Evolutionary conservation across 345 rosid genomes (phyloP).

Genomic region (Sisymbrium altissimum): DNA sequence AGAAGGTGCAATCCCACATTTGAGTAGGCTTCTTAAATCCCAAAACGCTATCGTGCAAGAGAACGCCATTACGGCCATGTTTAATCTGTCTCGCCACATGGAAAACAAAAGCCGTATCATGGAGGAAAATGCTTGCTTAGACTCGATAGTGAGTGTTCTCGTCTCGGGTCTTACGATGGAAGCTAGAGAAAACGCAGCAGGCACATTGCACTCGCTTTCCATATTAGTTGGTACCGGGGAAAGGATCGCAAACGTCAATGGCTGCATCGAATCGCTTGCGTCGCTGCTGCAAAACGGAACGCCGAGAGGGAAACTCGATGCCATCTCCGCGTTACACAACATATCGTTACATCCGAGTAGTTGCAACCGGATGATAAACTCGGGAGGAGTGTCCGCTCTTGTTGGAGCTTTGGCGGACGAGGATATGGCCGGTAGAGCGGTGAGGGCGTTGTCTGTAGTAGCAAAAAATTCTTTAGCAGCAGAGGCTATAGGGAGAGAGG

Average conservation of each 20-base stretch:
- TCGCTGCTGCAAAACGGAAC: slow-evolving; percentile 55
- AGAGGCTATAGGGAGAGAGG: slow-evolving; percentile 62
- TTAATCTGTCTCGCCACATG: slow-evolving; percentile 50
- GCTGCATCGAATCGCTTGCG: slow-evolving; percentile 43
- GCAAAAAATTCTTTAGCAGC: slow-evolving; percentile 58
- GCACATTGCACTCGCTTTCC: slow-evolving; percentile 68
- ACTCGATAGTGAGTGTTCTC: slow-evolving; percentile 58
- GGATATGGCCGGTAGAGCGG: slow-evolving; percentile 69
- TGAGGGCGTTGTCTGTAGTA: slow-evolving; percentile 60
- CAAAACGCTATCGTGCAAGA: slow-evolving; percentile 54
- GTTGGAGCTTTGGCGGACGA: slow-evolving; percentile 56
- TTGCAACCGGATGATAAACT: slow-evolving; percentile 52
- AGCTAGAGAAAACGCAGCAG: slow-evolving; percentile 81
- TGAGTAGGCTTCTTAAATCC: slow-evolving; percentile 50
- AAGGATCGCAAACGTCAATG: slow-evolving; percentile 41
- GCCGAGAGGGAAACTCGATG: slow-evolving; percentile 74
- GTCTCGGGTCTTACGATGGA: slow-evolving; percentile 61
- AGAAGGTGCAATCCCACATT: slow-evolving; percentile 76
- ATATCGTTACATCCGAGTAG: slow-evolving; percentile 61
- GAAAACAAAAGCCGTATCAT: slow-evolving; percentile 68
- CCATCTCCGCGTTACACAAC: slow-evolving; percentile 55
- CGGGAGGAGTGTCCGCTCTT: slow-evolving; percentile 50
- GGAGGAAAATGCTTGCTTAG: slow-evolving; percentile 64
- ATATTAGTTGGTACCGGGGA: slow-evolving; percentile 63
- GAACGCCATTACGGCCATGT: slow-evolving; percentile 75